phyloP scores from a whole-genome alignment of 805 yeast genomes.

The Hanseniaspora occidentalis region DNA sequence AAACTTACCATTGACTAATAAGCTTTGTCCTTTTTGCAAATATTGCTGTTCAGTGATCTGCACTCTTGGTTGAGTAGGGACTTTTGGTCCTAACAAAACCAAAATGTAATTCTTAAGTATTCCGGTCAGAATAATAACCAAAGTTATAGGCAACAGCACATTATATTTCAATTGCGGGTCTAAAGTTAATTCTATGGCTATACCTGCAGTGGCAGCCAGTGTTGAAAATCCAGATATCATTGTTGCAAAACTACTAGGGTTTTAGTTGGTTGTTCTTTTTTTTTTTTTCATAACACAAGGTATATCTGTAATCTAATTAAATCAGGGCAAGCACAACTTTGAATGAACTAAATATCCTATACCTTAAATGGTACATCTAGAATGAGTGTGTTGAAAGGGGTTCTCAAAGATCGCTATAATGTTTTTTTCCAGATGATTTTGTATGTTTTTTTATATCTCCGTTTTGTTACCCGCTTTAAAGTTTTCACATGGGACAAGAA shows the following conservation, averaged over 20 bases:
- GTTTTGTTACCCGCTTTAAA: too few species aligned
- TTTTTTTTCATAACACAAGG: neutral
- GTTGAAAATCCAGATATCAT: neutral
- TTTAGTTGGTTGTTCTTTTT: neutral
- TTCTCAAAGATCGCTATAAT: too few species aligned
- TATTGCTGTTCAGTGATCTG: slow-evolving; percentile 52
- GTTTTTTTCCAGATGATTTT: too few species aligned
- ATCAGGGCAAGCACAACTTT: too few species aligned
- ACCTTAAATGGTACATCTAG: too few species aligned
- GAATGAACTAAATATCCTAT: too few species aligned
- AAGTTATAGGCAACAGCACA: slow-evolving; percentile 83
- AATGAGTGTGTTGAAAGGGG: too few species aligned
- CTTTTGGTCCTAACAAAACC: slow-evolving; percentile 42
- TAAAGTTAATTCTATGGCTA: slow-evolving; percentile 43
- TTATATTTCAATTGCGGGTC: slow-evolving; percentile 79
- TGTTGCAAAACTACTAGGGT: neutral
- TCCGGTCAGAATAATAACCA: slow-evolving; percentile 84
- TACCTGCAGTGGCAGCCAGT: slow-evolving; percentile 14
- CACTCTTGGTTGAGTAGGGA: slow-evolving; percentile 39
- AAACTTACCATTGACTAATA: slow-evolving; percentile 41
- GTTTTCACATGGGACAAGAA: too few species aligned
- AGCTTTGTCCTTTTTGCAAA: slow-evolving; percentile 42
- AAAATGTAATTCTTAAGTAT: slow-evolving; percentile 60
- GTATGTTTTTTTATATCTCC: too few species aligned
- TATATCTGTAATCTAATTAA: too few species aligned